Base-by-base conservation (phyloP, 2,329 filamentous ascomycete species). In the Penicillium thymicola region DNA sequence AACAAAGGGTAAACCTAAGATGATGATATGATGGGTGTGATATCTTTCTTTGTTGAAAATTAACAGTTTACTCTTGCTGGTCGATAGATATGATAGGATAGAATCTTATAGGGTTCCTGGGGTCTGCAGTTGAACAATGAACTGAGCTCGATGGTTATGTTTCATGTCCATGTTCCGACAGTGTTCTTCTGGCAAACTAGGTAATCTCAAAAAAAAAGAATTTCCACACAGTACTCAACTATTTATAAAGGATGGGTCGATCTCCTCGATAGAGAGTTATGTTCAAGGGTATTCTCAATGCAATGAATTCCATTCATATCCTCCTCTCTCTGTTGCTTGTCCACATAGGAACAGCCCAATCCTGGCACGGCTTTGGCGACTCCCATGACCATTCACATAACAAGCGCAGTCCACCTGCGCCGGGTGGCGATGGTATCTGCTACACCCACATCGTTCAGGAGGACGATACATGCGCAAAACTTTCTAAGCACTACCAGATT, bases 351-450 rank as follows among this genome's bases (percentile, higher is more conserved):
- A 25, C 23, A 18, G 36, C 36, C 37, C 43, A 32, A 5, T 11
- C 14, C 2, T 38, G 18, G 21, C 11, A 25, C 4, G 21, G 18
- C 16, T 14, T 23, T 42, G 28, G 36, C 11, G 11, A 25, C 13
- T 34, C 21, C n/a, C 21, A 23, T 23, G 13, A 10, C 21, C 38
- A 41, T 41, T 28, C 16, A 30, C 11, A 38, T 37, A 11, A 37
- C 2, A 37, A 46, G 16, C 43, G 50, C 10, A 18, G 16, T 57
- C 5, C 23, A 30, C 10, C 13, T 14, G 28, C 13, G 5, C 34
- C 68, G 0, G 58, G 71, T 18, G 16, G 64, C 0, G 64, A 75
- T 66, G 76, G 76, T 1, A 62, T 65, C 3, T 82, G 79, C 60
- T 58, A 65, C 3, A 65, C 68, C 0, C 73, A 79, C 57, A 63